Base-by-base conservation (phyloP, 2,329 filamentous ascomycete genomes). In the Curvularia eragrostidis region DNA sequence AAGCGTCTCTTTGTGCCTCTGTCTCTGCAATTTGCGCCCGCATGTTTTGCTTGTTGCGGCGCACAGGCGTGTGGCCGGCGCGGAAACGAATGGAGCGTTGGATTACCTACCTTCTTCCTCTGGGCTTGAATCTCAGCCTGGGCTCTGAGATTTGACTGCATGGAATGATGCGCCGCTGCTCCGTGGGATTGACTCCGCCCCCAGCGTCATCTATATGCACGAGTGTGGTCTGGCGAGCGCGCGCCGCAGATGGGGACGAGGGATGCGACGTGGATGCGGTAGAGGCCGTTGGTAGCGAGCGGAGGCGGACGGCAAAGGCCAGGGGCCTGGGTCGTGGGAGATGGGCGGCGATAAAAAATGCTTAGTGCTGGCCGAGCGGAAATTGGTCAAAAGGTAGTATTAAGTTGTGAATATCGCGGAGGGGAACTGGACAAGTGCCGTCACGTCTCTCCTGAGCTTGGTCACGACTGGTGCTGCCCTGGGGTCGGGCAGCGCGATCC, bases 111-210 rank as follows among this genome's bases (percentile, higher is more conserved):
- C 82, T 85, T 86, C 78, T 83, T 83, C 78, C 85, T 83, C 72
- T 84, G 82, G 72, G 81, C 83, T 74, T 86, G 83, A 71, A 82
- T 77, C 78, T 85, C 84, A 76, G 83, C 82, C 79, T 83, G 82
- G 70, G 81, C 76, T 72, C 72, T 79, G 61, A 73, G 70, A 70
- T 77, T 76, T 75, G 78, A 79, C 79, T 80, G 80, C 73, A 77
- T 77, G 71, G 69, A 68, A 74, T 68, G 73, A 58, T 58, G 55
- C 71, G 72, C 68, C 71, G 68, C 71, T 70, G 65, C 68, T 59
- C 60, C 59, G 60, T 66, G 54, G 64, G 59, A 61, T 64, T 57
- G 67, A 61, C 61, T 66, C 63, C 66, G 57, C 66, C 57, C 62
- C 63, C 67, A 67, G 70, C 74, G 73, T 74, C 74, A 77, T 77